phyloP scores from a whole-genome alignment of 176 grass and related monocot genomes.

The Eleusine coracana region DNA sequence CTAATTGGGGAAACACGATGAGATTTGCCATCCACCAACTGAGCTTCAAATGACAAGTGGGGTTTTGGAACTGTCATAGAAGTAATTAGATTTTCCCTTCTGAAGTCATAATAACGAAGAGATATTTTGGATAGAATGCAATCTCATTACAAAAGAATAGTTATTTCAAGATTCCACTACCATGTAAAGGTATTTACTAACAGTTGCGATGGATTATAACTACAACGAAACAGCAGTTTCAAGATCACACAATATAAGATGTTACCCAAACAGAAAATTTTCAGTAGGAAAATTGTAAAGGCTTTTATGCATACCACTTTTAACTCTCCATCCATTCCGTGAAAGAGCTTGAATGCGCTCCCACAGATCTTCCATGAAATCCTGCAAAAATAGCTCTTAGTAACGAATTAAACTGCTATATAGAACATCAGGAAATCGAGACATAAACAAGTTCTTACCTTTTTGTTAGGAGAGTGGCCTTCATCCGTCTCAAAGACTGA shows the following conservation, averaged over 20 bases:
- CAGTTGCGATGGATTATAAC: neutral
- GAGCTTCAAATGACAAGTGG: conserved; percentile 90
- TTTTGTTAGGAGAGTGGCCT: conserved; percentile 71
- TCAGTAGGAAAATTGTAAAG: conserved; percentile 2
- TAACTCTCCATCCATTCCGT: conserved; percentile 82
- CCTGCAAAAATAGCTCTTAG: conserved; percentile 54
- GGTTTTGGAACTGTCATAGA: conserved; percentile 82
- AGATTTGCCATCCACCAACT: conserved; percentile 87
- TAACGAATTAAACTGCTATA: conserved; percentile 20
- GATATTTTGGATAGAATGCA: conserved; percentile 20
- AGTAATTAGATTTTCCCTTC: conserved; percentile 29
- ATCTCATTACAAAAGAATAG: conserved; percentile 26
- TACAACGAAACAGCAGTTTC: neutral
- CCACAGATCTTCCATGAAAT: conserved; percentile 99
- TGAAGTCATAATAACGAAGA: conserved; percentile 14
- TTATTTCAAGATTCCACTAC: conserved; percentile 19
- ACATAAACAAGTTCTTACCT: conserved; percentile 58
- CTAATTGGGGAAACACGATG: conserved; percentile 68
- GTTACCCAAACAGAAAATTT: neutral
- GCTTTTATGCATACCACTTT: conserved; percentile 70
- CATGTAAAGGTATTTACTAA: neutral
- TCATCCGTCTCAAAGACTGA: conserved; percentile 84
- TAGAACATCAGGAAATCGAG: conserved; percentile 5
- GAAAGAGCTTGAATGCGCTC: conserved; percentile 86
- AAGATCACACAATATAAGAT: conserved; percentile 14